phyloP scores from a whole-genome alignment of 129 eudicot species.

The Lonicera japonica region DNA sequence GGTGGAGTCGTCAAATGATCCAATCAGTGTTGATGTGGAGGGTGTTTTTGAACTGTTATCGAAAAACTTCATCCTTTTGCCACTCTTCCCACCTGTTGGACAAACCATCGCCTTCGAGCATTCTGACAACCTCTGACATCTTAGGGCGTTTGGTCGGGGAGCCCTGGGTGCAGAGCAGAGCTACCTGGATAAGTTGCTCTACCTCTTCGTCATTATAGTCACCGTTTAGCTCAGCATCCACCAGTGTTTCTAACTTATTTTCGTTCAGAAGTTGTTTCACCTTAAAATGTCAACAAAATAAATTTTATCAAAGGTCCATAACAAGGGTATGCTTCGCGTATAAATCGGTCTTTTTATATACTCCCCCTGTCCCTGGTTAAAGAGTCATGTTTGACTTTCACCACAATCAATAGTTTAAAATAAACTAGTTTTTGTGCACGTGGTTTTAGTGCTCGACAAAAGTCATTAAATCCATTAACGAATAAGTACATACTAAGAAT shows the following conservation, averaged over 20 bases:
- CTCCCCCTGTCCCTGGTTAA: too few relatives aligned
- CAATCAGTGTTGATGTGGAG: slow-evolving; percentile 35
- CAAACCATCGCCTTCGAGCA: slow-evolving; percentile 69
- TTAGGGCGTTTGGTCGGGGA: slow-evolving; percentile 48
- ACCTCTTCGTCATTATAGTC: slow-evolving; percentile 47
- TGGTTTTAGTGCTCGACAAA: too few relatives aligned
- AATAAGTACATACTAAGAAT: too few relatives aligned
- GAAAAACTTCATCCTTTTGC: slow-evolving; percentile 55
- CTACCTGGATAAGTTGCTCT: slow-evolving; percentile 54
- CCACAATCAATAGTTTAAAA: too few relatives aligned
- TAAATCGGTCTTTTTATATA: too few relatives aligned
- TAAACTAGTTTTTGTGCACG: too few relatives aligned
- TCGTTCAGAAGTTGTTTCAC: slow-evolving; percentile 53
- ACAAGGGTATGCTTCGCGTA: too few relatives aligned
- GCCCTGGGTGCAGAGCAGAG: slow-evolving; percentile 51
- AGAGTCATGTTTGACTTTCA: too few relatives aligned
- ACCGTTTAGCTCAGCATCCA: slow-evolving; percentile 47
- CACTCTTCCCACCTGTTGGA: slow-evolving; percentile 65
- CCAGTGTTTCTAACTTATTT: slow-evolving; percentile 44
- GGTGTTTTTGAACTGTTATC: slow-evolving; percentile 31
- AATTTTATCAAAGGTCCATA: too few relatives aligned
- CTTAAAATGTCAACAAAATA: slow-evolving; percentile 17
- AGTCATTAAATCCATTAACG: too few relatives aligned
- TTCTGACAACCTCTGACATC: slow-evolving; percentile 57
- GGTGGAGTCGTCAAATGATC: slow-evolving; percentile 44